phyloP scores from a whole-genome alignment of 2,329 filamentous ascomycete species.

The Aspergillus nomiae region DNA sequence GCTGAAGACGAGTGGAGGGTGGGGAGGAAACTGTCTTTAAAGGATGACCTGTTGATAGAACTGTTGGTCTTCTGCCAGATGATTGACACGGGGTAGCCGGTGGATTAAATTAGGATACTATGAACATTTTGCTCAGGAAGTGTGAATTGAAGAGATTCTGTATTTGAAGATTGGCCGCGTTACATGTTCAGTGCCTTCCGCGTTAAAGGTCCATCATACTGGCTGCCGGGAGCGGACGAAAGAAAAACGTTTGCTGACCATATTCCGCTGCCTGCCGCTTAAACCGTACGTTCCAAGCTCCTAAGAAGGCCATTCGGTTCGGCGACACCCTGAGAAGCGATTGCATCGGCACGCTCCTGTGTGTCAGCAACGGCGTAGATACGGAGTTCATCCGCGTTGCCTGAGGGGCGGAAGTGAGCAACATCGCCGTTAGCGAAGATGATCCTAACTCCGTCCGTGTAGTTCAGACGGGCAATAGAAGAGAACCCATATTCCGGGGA shows the following conservation, averaged over 20 bases:
- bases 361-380: slow-evolving; percentile 35
- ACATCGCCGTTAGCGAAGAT: slow-evolving; percentile 35
- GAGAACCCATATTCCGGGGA: slow-evolving; percentile 28
- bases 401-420: slow-evolving; percentile 36
- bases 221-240: too few relatives aligned
- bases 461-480: slow-evolving; percentile 27
- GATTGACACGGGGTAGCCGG: too few relatives aligned
- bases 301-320: slow-evolving; percentile 33
- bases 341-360: slow-evolving; percentile 33
- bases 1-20: background rate
- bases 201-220: background rate
- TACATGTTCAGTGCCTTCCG: background rate
- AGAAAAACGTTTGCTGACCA: too few relatives aligned
- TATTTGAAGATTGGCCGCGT: background rate
- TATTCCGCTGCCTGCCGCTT: background rate
- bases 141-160: background rate
- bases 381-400: slow-evolving; percentile 37
- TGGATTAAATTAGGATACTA: too few relatives aligned
- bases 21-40: background rate
- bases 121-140: background rate
- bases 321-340: slow-evolving; percentile 27
- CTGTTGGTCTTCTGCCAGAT: too few relatives aligned
- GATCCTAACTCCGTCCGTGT: slow-evolving; percentile 36
- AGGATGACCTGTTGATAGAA: background rate
- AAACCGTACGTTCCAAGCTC: slow-evolving; percentile 23